Percentiles rank a stretch among this genome's conserved stretches.
Conservation (phyloP, 2,329 filamentous ascomycete genomes). For the Tolypocladium nubicola region DNA sequence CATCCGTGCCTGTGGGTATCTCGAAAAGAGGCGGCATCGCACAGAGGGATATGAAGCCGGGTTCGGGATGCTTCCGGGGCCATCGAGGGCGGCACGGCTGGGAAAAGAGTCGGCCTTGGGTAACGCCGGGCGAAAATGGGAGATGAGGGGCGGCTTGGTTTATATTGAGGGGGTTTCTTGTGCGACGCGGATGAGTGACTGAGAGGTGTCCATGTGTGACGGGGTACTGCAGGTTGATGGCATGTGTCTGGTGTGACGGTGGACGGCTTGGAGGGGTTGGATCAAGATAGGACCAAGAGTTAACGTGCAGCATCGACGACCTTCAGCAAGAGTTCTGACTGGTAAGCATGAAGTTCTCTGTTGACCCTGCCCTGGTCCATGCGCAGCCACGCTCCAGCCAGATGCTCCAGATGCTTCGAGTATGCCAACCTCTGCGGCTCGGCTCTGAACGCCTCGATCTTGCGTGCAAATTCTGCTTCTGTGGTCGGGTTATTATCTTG, state of each 20-base stretch:
- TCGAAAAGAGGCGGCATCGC: background rate
- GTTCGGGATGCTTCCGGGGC: background rate
- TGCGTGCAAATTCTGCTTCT: background rate
- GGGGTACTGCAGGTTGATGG: slow-evolving; percentile 1
- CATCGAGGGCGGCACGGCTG: background rate
- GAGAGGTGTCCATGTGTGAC: background rate
- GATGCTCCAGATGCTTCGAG: background rate
- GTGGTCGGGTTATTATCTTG: background rate
- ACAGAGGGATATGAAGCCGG: background rate
- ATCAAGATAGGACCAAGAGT: background rate
- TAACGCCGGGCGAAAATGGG: slow-evolving; percentile 1
- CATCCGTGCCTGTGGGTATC: background rate
- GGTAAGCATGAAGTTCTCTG: no score
- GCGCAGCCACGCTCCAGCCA: background rate
- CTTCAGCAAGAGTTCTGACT: background rate
- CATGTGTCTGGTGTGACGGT: background rate
- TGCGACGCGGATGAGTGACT: background rate
- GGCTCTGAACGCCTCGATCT: no score
- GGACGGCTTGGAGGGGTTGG: background rate
- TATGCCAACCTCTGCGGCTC: background rate
- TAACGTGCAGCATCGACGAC: background rate
- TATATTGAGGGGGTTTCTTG: background rate
- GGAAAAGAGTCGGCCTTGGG: background rate
- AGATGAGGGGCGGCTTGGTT: background rate
- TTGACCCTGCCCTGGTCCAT: background rate